Base-by-base conservation (phyloP, 139 green algal species). In the Diplosphaera chodatii region DNA sequence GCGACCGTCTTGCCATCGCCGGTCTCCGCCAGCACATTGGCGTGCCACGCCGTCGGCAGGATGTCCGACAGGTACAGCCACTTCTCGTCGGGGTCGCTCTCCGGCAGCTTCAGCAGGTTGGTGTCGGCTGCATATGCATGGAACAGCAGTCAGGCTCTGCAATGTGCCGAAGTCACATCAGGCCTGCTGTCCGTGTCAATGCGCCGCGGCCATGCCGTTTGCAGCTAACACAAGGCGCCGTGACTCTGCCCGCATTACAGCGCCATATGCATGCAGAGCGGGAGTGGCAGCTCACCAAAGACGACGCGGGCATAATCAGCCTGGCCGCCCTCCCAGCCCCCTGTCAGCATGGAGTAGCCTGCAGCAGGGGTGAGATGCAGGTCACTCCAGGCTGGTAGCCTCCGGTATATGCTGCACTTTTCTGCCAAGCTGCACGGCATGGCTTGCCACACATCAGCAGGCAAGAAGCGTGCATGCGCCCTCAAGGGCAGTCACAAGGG, bases 61-160 rank as follows among this genome's bases (percentile, higher is more conserved):
- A 94, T 89, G 80, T 94, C 89, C 28, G 80, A 86, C 28, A 94
- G 77, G 25, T 94, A 73, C 48, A 93, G 33, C 41, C 75, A 72
- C 73, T 72, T 40, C 37, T 84, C 72, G 33, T 88, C 82, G 23
- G 67, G 22, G n/a, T 85, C n/a, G 40, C 71, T 48, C 10, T 71
- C 15, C 16, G 82, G 82, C 10, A 93, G 73, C 73, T 90, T 87
- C 22, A 92, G 74, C 40, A 80, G 77, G 71, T 88, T 89, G 4
- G 75, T 10, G 66, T 93, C 83, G 30, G 78, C 87, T 89, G 77
- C 73, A 80, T 28, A n/a, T n/a, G n/a, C n/a, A n/a, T n/a, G n/a
- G n/a, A n/a, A n/a, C n/a, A n/a, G n/a, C n/a, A n/a, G n/a, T n/a
- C n/a, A n/a, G n/a, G n/a, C n/a, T n/a, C n/a, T n/a, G n/a, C n/a